Evolutionary conservation across 139 green algal species (phyloP), one percentile per base, ranked within the genome.

Genomic region (Tetradesmus lagerheimii): DNA sequence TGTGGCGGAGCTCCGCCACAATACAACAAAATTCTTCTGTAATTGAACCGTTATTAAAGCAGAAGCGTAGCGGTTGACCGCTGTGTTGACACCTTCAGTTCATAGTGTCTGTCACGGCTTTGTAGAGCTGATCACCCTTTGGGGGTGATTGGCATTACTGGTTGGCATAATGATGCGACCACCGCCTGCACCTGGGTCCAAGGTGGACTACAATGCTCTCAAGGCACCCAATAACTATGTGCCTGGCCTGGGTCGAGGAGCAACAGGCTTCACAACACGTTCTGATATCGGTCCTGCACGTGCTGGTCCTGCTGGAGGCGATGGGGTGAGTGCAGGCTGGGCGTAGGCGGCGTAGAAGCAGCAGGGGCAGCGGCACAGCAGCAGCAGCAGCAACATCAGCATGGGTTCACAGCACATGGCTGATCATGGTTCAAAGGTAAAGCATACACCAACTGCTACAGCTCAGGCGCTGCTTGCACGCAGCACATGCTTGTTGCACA

Each of bases 211-310:
- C 92, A 99, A 99, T 90, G 79, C 92, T 16, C 90, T 99, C 23
- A 91, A 88, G 16, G 91, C 95, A 11, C 98, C 98, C 1, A 43
- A 94, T 2, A 96, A 95, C 74, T 99, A 99, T 91, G 97, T 99
- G 4, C 93, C 98, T 11, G 98, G 98, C 41, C 83, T 99, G 81
- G 98, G 98, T 23, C 96, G 98, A 90, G 98, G 98, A 87, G 98
- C 98, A 6, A 96, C 96, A 39, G 98, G 98, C 29, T 99, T 99
- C 94, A 99, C 97, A 31, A 99, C 98, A 1, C 96, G 98, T 1
- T 99, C 97, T 12, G 98, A 99, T 96, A 99, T 89, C 64, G 85
- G 85, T 31, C 85, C 85, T 84, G 85, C 85, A 11, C 85, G 87
- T 35, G 39, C 87, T 37, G 78, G 89, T 39, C 86, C 89, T 27